Percentiles rank a stretch among this genome's conserved stretches.
Conservation (phyloP, 2,329 filamentous ascomycete species). For the Fusarium heterosporum region DNA sequence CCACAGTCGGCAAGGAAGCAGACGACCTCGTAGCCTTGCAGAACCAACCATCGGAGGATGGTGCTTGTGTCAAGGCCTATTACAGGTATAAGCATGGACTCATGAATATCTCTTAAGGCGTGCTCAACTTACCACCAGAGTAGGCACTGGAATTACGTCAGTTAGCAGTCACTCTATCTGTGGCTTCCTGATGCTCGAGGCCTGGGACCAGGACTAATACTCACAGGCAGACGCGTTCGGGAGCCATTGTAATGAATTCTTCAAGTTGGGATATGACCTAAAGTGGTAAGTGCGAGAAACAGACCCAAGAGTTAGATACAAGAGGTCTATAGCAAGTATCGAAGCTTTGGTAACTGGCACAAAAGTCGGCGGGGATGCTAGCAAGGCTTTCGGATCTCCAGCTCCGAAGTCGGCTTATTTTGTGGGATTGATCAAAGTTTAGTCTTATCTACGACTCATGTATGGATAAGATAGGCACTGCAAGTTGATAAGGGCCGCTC, state of each 20-base stretch:
- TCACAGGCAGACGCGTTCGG: conserved; percentile 43
- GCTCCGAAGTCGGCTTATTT: conserved; percentile 6
- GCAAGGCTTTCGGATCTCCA: conserved; percentile 10
- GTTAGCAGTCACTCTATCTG: conserved; percentile 18
- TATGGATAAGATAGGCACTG: neutral
- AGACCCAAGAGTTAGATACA: conserved; percentile 7
- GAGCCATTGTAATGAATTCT: conserved; percentile 30
- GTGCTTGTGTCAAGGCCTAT: conserved; percentile 40
- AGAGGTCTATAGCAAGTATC: neutral
- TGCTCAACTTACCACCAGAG: conserved; percentile 37
- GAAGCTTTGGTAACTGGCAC: conserved; percentile 1
- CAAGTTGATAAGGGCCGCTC: conserved; percentile 4
- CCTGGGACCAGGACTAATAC: neutral
- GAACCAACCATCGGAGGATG: conserved; percentile 31
- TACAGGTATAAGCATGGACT: conserved; percentile 8
- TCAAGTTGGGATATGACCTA: conserved; percentile 1
- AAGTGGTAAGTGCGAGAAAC: conserved; percentile 14
- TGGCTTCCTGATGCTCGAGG: neutral
- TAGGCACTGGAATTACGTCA: conserved; percentile 37
- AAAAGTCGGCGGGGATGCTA: conserved; percentile 5
- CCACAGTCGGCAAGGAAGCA: conserved; percentile 71
- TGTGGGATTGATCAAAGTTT: neutral
- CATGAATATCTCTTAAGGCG: neutral
- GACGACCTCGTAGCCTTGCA: conserved; percentile 29
- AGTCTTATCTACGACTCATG: neutral